A percentile compares a stretch with the other conserved stretches of the same genome.
Evolutionary conservation across 805 yeast species (phyloP).

Genomic region (Dipodascopsis uninucleata): DNA sequence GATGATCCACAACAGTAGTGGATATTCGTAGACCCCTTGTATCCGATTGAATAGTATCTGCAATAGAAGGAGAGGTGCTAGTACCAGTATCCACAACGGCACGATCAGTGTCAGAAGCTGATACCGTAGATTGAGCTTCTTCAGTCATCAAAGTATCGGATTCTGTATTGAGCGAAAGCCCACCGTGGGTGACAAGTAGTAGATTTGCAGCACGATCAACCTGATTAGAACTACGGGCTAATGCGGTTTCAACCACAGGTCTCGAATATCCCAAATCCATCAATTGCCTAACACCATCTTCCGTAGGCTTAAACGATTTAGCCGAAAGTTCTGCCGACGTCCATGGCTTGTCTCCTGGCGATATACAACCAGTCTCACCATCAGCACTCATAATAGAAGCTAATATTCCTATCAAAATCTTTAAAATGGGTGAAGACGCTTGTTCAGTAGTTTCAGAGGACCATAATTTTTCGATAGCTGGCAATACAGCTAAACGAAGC

Average conservation of each 20-base stretch:
- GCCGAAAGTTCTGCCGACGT: conserved; percentile 12
- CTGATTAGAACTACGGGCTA: not conserved
- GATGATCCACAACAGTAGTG: no score
- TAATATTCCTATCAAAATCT: conserved; percentile 12
- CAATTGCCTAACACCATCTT: conserved; percentile 29
- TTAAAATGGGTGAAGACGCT: conserved; percentile 14
- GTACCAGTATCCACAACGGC: no score
- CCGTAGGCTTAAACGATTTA: conserved; percentile 28
- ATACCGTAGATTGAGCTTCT: no score
- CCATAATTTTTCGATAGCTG: conserved; percentile 20
- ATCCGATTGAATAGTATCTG: no score
- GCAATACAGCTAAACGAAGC: conserved; percentile 30
- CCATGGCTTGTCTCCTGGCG: conserved; percentile 9
- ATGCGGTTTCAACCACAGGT: conserved; percentile 8
- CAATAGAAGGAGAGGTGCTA: no score
- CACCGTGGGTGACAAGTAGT: not conserved
- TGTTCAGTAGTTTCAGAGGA: conserved; percentile 10
- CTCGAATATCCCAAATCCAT: conserved; percentile 27
- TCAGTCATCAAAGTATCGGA: no score
- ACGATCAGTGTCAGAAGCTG: no score
- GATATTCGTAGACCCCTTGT: no score
- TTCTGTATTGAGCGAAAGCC: not conserved
- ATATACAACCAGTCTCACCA: conserved; percentile 19
- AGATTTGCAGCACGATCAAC: conserved; percentile 3
- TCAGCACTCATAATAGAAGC: conserved; percentile 20